Base-by-base conservation (phyloP, 2,329 filamentous ascomycete genomes). In the Fusarium sp. region DNA sequence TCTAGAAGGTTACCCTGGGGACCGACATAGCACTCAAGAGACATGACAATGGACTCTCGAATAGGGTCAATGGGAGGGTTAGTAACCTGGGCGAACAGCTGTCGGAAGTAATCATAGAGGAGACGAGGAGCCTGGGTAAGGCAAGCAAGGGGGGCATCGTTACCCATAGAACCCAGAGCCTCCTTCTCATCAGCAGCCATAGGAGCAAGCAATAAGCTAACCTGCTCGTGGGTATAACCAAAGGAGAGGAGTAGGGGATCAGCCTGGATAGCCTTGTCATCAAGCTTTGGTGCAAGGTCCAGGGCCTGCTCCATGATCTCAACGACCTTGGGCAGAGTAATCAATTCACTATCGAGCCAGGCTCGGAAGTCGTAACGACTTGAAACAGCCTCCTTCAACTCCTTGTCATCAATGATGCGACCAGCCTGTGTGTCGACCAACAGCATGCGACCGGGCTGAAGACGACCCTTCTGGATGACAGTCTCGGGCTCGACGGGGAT, bases 151-250 rank as follows among this genome's bases (percentile, higher is more conserved):
- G 95, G 95, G 42, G 92, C 93, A 83, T 98, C 95, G 77, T 98
- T 98, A 74, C 95, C 95, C 95, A 98, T 98, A 61, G 95, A 98
- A 39, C 95, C 95, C 53, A 98, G 86, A 41, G 95, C 95, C 80
- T 98, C 95, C 82, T 98, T 98, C 63, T 96, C 97, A 75, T 98
- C 95, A 23, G 94, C 94, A 59, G 94, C 95, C 95, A 98, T 98
- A 11, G 95, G 95, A 18, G 91, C 95, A 51, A 98, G 88, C 36
- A 98, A 85, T 76, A 98, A 82, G 79, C 91, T 95, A 78, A 98
- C 91, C 80, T 98, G 95, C 83, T 98, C 95, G 66, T 97, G 91
- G 9, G 95, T 96, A 80, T 97, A 98, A 20, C 94, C 95, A 72
- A 96, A 97, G 10, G 94, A 92, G 73, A 91, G 90, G 42, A 98